These are phyloP conservation scores for Trametes maxima DNA, from an alignment of 768 basidiomycete species.

Conservation along the genomic window DNA sequence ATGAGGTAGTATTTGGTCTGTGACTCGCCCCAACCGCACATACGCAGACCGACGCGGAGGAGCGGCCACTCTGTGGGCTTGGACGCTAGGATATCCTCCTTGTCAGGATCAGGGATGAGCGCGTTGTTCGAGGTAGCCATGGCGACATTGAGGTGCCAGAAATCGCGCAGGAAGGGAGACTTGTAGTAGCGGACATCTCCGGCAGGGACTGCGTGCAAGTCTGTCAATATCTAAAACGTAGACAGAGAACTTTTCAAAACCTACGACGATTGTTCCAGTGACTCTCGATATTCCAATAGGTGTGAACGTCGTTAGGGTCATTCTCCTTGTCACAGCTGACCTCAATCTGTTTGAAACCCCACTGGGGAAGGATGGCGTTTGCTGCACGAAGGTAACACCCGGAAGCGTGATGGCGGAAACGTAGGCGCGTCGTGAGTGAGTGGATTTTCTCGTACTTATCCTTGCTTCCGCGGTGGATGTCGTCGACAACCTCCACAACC, in stretches of 20 bases:
- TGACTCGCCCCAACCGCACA: slow-evolving; percentile 94
- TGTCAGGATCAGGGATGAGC: slow-evolving; percentile 95
- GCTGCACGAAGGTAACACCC: slow-evolving; percentile 92
- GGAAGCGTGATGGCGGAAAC: slow-evolving; percentile 74
- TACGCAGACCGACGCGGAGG: slow-evolving; percentile 85
- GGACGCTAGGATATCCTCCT: slow-evolving; percentile 96
- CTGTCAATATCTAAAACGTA: not conserved
- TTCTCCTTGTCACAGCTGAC: slow-evolving; percentile 93
- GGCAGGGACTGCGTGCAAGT: slow-evolving; percentile 62
- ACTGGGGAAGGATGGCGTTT: slow-evolving; percentile 88
- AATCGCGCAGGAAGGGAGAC: slow-evolving; percentile 94
- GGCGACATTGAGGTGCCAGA: slow-evolving; percentile 98
- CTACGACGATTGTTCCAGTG: slow-evolving; percentile 94
- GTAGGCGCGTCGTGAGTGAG: slow-evolving; percentile 86
- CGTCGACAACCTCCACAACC: slow-evolving; percentile 93
- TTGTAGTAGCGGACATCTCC: slow-evolving; percentile 83
- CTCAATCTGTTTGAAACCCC: slow-evolving; percentile 99
- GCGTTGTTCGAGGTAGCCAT: slow-evolving; percentile 99
- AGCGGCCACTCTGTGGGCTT: slow-evolving; percentile 94
- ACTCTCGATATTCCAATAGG: slow-evolving; percentile 98
- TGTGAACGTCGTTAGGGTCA: slow-evolving; percentile 76
- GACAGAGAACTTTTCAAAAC: slow-evolving; percentile 38
- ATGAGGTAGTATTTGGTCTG: slow-evolving; percentile 93
- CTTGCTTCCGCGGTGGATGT: slow-evolving; percentile 66
- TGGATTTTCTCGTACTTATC: slow-evolving; percentile 70